Evolutionary conservation across 2,329 filamentous ascomycete genomes (phyloP).

Genomic region (Chaetomiaceae sp.): DNA sequence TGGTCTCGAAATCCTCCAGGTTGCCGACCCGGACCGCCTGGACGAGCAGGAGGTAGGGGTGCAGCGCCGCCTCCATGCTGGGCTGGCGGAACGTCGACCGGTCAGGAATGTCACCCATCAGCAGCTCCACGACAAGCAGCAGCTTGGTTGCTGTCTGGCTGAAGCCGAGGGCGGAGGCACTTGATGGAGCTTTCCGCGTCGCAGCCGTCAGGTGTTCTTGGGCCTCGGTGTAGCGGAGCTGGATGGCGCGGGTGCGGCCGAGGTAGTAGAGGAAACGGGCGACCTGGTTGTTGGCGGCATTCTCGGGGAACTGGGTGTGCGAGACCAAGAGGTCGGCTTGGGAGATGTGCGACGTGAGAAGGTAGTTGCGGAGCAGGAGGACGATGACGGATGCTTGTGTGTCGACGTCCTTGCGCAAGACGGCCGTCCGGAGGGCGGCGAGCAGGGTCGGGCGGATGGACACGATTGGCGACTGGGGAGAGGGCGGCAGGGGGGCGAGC

Average conservation of each 20-base stretch:
- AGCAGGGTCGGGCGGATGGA: constrained; percentile 81
- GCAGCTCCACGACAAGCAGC: constrained; percentile 88
- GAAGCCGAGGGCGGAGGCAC: constrained; percentile 84
- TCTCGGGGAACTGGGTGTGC: constrained; percentile 90
- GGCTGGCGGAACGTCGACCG: constrained; percentile 89
- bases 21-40: constrained; percentile 96
- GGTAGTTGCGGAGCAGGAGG: constrained; percentile 89
- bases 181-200: constrained; percentile 90
- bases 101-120: constrained; percentile 98
- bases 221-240: constrained; percentile 93
- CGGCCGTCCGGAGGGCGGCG: constrained; percentile 86
- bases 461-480: constrained; percentile 80
- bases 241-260: constrained; percentile 91
- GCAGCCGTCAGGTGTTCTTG: constrained; percentile 91
- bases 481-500: constrained; percentile 79
- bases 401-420: constrained; percentile 92
- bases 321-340: constrained; percentile 94
- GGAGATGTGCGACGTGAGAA: constrained; percentile 91
- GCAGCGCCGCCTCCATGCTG: constrained; percentile 77
- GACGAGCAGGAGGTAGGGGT: constrained; percentile 90
- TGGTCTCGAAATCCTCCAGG: constrained; percentile 84
- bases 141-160: constrained; percentile 95
- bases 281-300: constrained; percentile 96
- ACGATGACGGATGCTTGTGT: constrained; percentile 97
- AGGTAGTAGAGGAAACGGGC: constrained; percentile 97